Conservation (phyloP, 2,329 filamentous ascomycete species). For the Colletotrichum phormii region DNA sequence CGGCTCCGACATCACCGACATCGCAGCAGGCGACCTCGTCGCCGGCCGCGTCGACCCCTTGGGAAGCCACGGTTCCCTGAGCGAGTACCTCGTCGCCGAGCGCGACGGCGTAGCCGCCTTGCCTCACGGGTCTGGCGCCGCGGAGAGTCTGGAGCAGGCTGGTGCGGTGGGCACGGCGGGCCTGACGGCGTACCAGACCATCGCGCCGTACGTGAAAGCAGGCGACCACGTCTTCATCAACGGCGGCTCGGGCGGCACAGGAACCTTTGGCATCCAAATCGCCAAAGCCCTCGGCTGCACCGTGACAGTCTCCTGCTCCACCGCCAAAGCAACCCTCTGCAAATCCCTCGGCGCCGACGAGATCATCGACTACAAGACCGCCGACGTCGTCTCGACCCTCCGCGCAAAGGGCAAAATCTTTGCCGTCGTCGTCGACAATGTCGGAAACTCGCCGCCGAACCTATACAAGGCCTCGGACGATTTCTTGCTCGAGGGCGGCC, state of each 20-base stretch:
- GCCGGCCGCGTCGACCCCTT: conserved; percentile 50
- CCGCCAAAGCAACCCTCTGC: conserved; percentile 67
- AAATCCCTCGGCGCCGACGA: conserved; percentile 72
- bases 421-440: conserved; percentile 68
- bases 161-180: conserved; percentile 57
- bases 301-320: conserved; percentile 72
- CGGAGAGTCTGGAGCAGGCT: conserved; percentile 53
- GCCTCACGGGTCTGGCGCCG: conserved; percentile 44
- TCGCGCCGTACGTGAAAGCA: conserved; percentile 58
- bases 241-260: conserved; percentile 72
- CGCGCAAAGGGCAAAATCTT: conserved; percentile 60
- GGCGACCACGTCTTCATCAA: conserved; percentile 75
- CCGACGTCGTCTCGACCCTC: conserved; percentile 60
- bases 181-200: conserved; percentile 61
- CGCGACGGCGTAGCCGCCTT: conserved; percentile 50
- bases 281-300: conserved; percentile 71
- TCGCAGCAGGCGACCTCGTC: conserved; percentile 55
- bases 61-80: conserved; percentile 53
- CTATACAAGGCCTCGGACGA: conserved; percentile 64
- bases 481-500: conserved; percentile 60
- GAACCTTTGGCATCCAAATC: conserved; percentile 72
- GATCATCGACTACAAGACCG: conserved; percentile 70
- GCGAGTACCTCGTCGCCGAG: conserved; percentile 53
- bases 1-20: conserved; percentile 39
- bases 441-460: conserved; percentile 60